These are phyloP conservation scores for Juncus effusus DNA, from an alignment of 176 grass and related monocot species.

Conservation along the genomic window DNA sequence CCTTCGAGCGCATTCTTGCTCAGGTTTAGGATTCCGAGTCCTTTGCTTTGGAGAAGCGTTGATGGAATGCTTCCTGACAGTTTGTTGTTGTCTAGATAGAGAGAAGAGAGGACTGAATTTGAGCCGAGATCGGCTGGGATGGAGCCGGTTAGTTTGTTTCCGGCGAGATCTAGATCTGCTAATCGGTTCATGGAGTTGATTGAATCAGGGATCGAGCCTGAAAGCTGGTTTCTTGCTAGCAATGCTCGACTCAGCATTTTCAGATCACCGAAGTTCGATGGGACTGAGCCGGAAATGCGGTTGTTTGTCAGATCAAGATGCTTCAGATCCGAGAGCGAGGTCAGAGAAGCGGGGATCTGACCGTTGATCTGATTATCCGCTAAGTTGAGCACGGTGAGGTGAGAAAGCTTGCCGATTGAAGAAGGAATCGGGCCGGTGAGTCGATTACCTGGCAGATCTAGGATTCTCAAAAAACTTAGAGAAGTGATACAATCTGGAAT, in stretches of 20 bases:
- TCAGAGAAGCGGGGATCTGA: constrained; percentile 41
- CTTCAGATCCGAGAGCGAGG: constrained; percentile 45
- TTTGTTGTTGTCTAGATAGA: constrained; percentile 60
- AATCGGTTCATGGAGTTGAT: constrained; percentile 45
- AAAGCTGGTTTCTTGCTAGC: constrained; percentile 59
- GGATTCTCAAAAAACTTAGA: constrained; percentile 53
- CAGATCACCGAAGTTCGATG: constrained; percentile 44
- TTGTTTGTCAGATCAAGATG: constrained; percentile 93
- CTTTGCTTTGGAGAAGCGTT: constrained; percentile 41
- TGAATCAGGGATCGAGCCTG: constrained; percentile 63
- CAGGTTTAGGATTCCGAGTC: constrained; percentile 82
- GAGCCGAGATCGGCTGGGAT: constrained; percentile 47
- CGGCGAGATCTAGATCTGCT: constrained; percentile 81
- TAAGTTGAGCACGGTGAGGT: constrained; percentile 82
- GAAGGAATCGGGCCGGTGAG: constrained; percentile 62
- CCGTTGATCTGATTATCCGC: constrained; percentile 70
- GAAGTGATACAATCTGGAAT: constrained; percentile 70
- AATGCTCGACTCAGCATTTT: constrained; percentile 80
- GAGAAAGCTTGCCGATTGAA: constrained; percentile 50
- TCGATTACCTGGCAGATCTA: constrained; percentile 76
- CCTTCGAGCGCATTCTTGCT: constrained; percentile 77
- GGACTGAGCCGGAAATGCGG: constrained; percentile 51
- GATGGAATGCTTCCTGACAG: constrained; percentile 53
- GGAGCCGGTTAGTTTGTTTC: constrained; percentile 56
- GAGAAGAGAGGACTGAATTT: constrained; percentile 48